Conservation (phyloP, 345 rosid genomes). For the Fremontodendron californicum region DNA sequence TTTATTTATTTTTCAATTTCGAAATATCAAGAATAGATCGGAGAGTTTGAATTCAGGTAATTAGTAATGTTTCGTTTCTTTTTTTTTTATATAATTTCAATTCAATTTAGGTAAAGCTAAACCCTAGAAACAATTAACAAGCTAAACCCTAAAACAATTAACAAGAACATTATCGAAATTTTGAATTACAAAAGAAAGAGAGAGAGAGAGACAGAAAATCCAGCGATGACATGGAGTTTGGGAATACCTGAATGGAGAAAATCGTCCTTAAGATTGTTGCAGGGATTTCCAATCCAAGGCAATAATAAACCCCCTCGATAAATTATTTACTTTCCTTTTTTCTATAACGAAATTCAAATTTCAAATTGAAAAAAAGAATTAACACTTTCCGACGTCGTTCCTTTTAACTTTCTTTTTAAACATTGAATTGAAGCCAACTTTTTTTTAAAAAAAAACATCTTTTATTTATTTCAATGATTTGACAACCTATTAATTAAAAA, state of each 20-base stretch:
- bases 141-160: constrained; percentile 6
- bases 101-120: background rate
- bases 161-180: background rate
- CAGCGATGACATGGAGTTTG: background rate
- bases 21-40: background rate
- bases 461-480: too few relatives aligned
- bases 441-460: too few relatives aligned
- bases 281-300: background rate
- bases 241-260: background rate
- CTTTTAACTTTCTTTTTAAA: too few relatives aligned
- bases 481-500: too few relatives aligned
- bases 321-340: background rate
- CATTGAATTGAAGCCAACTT: too few relatives aligned
- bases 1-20: background rate
- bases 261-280: background rate
- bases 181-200: background rate
- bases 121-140: background rate
- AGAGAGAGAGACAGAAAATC: background rate
- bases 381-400: too few relatives aligned
- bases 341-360: background rate
- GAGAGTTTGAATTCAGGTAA: background rate
- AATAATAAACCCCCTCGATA: background rate
- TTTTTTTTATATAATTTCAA: background rate
- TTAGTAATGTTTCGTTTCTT: background rate
- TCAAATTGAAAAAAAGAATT: too few relatives aligned